Conservation (phyloP, 116 monocot genomes). For the Trichopus zeylanicus region DNA sequence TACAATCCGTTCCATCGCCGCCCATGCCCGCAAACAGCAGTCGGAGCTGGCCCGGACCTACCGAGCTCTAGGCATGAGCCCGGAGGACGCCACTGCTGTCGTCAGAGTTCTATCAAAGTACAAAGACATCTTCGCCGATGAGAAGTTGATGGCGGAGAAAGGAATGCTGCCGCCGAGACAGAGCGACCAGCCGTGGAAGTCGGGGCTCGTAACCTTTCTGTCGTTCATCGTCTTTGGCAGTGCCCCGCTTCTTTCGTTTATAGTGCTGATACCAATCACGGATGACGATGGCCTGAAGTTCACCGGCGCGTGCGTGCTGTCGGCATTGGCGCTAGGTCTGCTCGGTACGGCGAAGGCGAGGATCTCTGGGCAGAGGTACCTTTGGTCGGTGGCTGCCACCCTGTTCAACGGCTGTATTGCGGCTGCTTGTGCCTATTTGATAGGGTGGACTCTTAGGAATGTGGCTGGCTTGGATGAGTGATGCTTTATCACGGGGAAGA, state of each 20-base stretch:
- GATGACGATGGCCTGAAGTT: slow-evolving; percentile 6
- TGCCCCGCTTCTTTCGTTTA: slow-evolving; percentile 12
- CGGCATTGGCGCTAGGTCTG: background rate
- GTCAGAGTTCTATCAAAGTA: slow-evolving; percentile 14
- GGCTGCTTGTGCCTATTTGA: slow-evolving; percentile 7
- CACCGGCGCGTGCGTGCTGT: slow-evolving; percentile 9
- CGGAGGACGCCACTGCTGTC: background rate
- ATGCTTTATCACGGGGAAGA: too few relatives aligned
- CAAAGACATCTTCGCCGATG: slow-evolving; percentile 12
- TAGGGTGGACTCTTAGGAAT: slow-evolving; percentile 7
- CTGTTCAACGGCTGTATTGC: slow-evolving; percentile 13
- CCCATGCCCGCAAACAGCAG: background rate
- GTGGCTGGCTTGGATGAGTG: slow-evolving; percentile 2
- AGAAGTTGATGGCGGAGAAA: slow-evolving; percentile 8
- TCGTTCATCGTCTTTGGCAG: slow-evolving; percentile 12
- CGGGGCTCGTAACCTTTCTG: slow-evolving; percentile 4
- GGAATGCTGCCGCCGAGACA: slow-evolving; percentile 11
- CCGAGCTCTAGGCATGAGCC: background rate
- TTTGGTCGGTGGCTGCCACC: background rate
- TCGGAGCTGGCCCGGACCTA: background rate
- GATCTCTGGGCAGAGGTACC: slow-evolving; percentile 9
- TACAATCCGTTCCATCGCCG: background rate
- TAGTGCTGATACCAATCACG: slow-evolving; percentile 11
- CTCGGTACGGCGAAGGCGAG: slow-evolving; percentile 16
- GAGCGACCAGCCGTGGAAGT: slow-evolving; percentile 14